phyloP scores from a whole-genome alignment of 192 early-diverging fungal species.

The Dissophora globulifera region DNA sequence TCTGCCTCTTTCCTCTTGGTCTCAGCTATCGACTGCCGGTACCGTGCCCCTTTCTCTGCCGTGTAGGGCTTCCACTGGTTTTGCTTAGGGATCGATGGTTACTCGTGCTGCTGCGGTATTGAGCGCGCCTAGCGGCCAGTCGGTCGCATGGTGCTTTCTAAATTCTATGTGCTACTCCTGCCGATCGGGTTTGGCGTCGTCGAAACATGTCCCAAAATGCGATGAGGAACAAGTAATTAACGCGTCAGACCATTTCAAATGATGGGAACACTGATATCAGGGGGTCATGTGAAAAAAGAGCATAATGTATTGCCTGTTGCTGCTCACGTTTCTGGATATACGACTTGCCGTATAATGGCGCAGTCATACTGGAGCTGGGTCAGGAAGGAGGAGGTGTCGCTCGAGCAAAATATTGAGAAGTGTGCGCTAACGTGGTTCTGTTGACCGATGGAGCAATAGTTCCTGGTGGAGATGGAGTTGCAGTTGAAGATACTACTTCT shows the following conservation, averaged over 20 bases:
- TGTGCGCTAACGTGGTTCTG: no score
- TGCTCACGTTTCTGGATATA: constrained; percentile 3
- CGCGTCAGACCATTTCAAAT: constrained; percentile 9
- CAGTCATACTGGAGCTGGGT: no score
- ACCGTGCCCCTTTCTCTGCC: constrained; percentile 6
- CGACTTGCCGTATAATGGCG: no score
- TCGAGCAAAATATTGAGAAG: no score
- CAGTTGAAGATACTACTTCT: no score
- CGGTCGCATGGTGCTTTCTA: constrained; percentile 19
- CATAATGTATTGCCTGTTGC: constrained; percentile 1
- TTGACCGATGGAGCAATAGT: no score
- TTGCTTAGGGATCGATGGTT: constrained; percentile 1
- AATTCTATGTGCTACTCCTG: constrained; percentile 17
- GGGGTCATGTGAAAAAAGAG: not conserved
- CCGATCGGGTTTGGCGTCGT: not conserved
- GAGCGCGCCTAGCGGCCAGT: constrained; percentile 5
- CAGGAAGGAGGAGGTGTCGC: no score
- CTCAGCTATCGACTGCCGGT: constrained; percentile 8
- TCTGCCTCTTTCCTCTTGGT: constrained; percentile 1
- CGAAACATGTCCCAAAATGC: not conserved
- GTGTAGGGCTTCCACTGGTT: constrained; percentile 10
- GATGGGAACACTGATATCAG: constrained; percentile 7
- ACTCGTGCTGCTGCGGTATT: constrained; percentile 6
- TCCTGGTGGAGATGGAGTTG: no score
- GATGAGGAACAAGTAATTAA: not conserved